phyloP scores from a whole-genome alignment of 1,284 basidiomycete species.

The Phaffia rhodozyma region DNA sequence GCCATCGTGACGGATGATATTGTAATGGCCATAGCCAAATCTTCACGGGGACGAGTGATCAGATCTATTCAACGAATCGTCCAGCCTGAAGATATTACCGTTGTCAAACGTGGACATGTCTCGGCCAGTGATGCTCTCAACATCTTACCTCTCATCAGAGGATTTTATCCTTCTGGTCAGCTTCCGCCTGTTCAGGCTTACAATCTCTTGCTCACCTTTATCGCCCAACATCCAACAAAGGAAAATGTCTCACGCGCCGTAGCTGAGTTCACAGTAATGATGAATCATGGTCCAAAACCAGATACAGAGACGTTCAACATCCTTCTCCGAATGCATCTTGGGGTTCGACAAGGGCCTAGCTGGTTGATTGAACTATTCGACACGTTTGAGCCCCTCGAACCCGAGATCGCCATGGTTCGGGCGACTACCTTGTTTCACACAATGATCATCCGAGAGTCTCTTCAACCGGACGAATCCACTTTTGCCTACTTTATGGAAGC shows the following conservation, averaged over 20 bases:
- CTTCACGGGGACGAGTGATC: not conserved
- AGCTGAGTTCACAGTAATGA: not conserved
- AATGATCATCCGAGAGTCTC: not conserved
- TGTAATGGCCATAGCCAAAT: not conserved
- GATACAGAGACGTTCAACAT: constrained; percentile 7
- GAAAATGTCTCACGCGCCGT: not conserved
- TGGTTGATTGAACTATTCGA: not conserved
- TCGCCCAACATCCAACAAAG: not conserved
- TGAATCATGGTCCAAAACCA: constrained; percentile 2
- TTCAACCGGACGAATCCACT: not conserved
- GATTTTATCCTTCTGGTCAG: not conserved
- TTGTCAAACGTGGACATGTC: not conserved
- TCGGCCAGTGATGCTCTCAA: not conserved
- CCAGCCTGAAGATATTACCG: not conserved
- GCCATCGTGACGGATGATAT: not conserved
- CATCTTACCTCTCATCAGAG: not conserved
- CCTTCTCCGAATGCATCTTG: constrained; percentile 7
- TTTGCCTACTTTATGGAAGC: not conserved
- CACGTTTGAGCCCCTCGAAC: not conserved
- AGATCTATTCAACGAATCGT: no score
- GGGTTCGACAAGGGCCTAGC: not conserved
- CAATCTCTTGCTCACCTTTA: not conserved
- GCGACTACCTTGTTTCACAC: not conserved
- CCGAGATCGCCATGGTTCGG: constrained; percentile 1
- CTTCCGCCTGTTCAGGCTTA: not conserved